Conservation (phyloP, 116 monocot species). For the Trichopus zeylanicus region DNA sequence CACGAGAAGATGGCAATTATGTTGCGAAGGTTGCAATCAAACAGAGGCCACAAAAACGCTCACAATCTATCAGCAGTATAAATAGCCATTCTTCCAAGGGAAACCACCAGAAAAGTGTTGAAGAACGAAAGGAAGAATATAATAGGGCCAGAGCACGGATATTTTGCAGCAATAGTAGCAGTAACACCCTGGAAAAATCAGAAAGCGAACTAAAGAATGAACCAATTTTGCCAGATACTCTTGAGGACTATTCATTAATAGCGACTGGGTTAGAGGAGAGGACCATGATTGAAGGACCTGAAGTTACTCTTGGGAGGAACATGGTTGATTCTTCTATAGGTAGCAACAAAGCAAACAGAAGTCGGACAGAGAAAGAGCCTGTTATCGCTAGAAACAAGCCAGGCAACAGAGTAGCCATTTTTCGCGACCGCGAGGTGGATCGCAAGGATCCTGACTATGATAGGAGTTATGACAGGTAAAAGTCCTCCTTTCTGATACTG, state of each 20-base stretch:
- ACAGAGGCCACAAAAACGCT: constrained; percentile 54
- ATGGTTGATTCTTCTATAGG: constrained; percentile 34
- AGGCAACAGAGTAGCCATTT: constrained; percentile 66
- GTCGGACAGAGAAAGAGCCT: constrained; percentile 36
- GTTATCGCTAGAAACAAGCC: constrained; percentile 32
- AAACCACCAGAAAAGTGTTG: constrained; percentile 67
- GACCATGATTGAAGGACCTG: constrained; percentile 18
- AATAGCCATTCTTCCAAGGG: constrained; percentile 27
- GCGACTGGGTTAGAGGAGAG: constrained; percentile 25
- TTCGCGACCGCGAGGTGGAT: constrained; percentile 79
- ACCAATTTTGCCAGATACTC: constrained; percentile 32
- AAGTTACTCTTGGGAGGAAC: constrained; percentile 19
- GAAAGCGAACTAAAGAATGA: constrained; percentile 19
- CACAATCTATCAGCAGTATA: constrained; percentile 13
- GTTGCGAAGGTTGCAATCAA: constrained; percentile 78
- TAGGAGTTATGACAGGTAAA: constrained; percentile 85
- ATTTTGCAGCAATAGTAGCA: constrained; percentile 40
- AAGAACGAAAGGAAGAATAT: constrained; percentile 96
- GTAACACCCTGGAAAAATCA: constrained; percentile 16
- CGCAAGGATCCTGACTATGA: constrained; percentile 97
- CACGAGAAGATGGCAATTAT: constrained; percentile 40
- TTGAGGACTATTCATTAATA: constrained; percentile 25
- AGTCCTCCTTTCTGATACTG: neutral
- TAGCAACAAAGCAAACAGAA: constrained; percentile 39
- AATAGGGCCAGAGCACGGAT: constrained; percentile 88